Conservation (phyloP, 1,284 basidiomycete species). For the Vanrija sp. region DNA sequence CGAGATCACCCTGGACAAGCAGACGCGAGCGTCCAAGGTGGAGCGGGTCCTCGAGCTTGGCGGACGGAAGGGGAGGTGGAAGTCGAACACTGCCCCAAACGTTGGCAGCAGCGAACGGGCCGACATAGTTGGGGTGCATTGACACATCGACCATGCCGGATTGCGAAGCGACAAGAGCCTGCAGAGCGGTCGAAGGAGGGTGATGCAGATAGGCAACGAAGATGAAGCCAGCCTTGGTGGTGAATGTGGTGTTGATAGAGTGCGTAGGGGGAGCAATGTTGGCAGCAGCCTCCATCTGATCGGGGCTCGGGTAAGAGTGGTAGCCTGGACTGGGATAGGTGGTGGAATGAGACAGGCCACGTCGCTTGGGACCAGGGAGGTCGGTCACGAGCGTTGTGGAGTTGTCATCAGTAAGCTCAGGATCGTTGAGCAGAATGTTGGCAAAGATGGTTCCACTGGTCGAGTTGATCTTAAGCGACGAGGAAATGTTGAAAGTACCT, state of each 20-base stretch:
- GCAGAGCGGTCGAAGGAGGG: slow-evolving; percentile 30
- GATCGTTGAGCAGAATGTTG: slow-evolving; percentile 40
- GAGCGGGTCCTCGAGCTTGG: slow-evolving; percentile 22
- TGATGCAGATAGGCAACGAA: slow-evolving; percentile 41
- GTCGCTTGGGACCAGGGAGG: slow-evolving; percentile 9
- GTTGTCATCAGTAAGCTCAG: slow-evolving; percentile 15
- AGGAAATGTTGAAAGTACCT: slow-evolving; percentile 44
- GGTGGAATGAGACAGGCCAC: neutral
- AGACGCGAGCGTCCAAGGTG: slow-evolving; percentile 18
- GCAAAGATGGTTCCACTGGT: slow-evolving; percentile 38
- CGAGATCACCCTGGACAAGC: slow-evolving; percentile 25
- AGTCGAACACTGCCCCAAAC: slow-evolving; percentile 37
- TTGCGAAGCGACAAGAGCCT: slow-evolving; percentile 26
- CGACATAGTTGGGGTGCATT: slow-evolving; percentile 44
- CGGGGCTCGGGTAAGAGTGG: too few species aligned
- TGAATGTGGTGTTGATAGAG: slow-evolving; percentile 33
- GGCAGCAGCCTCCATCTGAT: neutral
- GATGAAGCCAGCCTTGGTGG: slow-evolving; percentile 41
- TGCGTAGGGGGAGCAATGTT: slow-evolving; percentile 15
- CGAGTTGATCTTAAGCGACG: slow-evolving; percentile 38
- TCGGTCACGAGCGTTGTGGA: slow-evolving; percentile 9
- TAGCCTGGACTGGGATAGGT: too few species aligned
- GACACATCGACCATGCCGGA: slow-evolving; percentile 36
- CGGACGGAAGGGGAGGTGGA: slow-evolving; percentile 8
- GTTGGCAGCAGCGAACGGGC: slow-evolving; percentile 38